Percentiles rank a stretch among this genome's conserved stretches.
Conservation (phyloP, 2,329 filamentous ascomycete genomes). For the Verticillium dahliae region DNA sequence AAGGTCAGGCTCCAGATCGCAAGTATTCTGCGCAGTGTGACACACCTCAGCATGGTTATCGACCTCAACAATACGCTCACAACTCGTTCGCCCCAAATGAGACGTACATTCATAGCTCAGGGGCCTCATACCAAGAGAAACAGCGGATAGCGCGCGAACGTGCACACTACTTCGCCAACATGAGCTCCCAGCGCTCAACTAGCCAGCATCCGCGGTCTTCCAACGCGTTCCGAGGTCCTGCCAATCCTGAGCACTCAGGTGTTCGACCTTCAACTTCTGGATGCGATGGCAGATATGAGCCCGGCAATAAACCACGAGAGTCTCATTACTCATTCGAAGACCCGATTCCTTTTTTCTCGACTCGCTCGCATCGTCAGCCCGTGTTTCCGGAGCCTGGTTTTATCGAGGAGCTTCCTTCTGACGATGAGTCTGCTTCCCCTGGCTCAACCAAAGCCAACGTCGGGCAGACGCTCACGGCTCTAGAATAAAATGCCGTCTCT, state of each 20-base stretch:
- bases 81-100: neutral
- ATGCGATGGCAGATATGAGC: neutral
- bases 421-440: neutral
- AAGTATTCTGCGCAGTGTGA: neutral
- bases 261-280: neutral
- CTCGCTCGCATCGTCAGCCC: neutral
- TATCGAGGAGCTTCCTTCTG: neutral
- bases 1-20: neutral
- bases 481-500: neutral
- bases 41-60: neutral
- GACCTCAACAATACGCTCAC: neutral
- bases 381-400: neutral
- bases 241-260: neutral
- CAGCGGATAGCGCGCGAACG: neutral
- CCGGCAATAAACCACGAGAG: neutral
- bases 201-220: neutral
- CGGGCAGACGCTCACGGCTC: neutral
- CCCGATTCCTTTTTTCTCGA: neutral
- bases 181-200: neutral
- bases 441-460: neutral
- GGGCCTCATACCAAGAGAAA: neutral
- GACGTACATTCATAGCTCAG: neutral
- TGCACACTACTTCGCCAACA: neutral
- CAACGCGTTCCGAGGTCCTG: neutral
- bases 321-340: neutral